Evolutionary conservation across 306 rosid species (phyloP), one percentile per base, ranked within the genome.

Genomic region (Senna tora): DNA sequence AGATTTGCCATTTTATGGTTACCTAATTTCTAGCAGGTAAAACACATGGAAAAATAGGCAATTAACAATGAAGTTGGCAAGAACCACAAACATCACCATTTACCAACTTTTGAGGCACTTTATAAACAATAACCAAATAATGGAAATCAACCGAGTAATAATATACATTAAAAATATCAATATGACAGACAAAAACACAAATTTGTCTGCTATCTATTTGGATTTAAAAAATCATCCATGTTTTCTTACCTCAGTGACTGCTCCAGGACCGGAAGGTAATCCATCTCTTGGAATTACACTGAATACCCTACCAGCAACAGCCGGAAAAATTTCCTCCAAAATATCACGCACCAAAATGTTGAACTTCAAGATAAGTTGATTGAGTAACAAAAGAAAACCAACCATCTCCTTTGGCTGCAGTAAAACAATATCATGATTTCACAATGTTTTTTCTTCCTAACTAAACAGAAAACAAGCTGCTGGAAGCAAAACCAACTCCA

Each of bases 321-420:
- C 83, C 36, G 97, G 97, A 88, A 89, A 94, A 67, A 89, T 80
- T 77, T 88, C 90, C 45, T 89, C 95, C 92, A 94, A 80, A 68
- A 94, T 94, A 84, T 81, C 91, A 64, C 14, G 79, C 72, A 94
- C 84, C 63, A 39, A 79, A 38, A 85, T 84, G 79, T 61, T 87
- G 91, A 94, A 91, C 87, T 94, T 94, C 89, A 97, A 94, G 75
- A 91, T 94, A 52, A 91, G 83, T 85, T 94, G 99, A 87, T 91
- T 91, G 20, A 91, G 92, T 69, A 94, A 80, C 73, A 91, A 25
- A 67, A 94, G 96, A 80, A 91, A 86, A 59, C 91, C 77, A 75
- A 74, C 80, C 88, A 94, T 77, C 83, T 94, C 96, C 84, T 89
- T 94, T 74, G 96, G 97, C 99, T 94, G 91, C 87, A 81, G 69